Conservation (phyloP, 2,329 filamentous ascomycete genomes). For the Pestalotiopsis sp. region DNA sequence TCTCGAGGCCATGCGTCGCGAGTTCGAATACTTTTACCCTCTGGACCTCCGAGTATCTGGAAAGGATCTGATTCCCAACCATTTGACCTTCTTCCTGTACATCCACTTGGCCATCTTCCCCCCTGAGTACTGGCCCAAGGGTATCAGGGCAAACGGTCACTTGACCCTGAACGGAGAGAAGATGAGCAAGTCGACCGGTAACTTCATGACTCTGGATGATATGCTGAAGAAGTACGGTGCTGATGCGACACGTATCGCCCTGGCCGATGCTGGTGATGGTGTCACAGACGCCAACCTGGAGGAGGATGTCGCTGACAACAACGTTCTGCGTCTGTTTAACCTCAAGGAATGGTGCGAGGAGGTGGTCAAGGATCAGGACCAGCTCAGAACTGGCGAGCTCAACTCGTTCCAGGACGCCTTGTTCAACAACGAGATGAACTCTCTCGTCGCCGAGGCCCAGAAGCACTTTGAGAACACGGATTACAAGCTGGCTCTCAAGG, state of each 20-base stretch:
- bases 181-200: conserved; percentile 97
- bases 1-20: conserved; percentile 79
- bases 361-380: conserved; percentile 67
- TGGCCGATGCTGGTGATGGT: conserved; percentile 92
- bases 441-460: conserved; percentile 75
- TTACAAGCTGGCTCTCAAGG: conserved; percentile 86
- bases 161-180: conserved; percentile 95
- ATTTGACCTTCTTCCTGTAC: conserved; percentile 95
- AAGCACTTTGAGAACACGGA: conserved; percentile 78
- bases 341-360: conserved; percentile 94
- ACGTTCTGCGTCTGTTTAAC: conserved; percentile 80
- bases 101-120: conserved; percentile 89
- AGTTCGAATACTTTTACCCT: conserved; percentile 98
- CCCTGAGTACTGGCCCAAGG: conserved; percentile 83
- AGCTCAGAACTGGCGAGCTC: conserved; percentile 73
- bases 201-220: conserved; percentile 90
- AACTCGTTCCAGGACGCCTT: conserved; percentile 83
- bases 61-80: conserved; percentile 92
- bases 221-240: conserved; percentile 91
- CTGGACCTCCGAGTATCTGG: conserved; percentile 85
- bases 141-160: conserved; percentile 88
- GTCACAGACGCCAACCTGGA: conserved; percentile 98
- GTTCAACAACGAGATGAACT: conserved; percentile 92
- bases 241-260: conserved; percentile 85
- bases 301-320: conserved; percentile 89